Base-by-base conservation (phyloP, 352 stramenopile genomes). In the Phytopythium oedochilum region DNA sequence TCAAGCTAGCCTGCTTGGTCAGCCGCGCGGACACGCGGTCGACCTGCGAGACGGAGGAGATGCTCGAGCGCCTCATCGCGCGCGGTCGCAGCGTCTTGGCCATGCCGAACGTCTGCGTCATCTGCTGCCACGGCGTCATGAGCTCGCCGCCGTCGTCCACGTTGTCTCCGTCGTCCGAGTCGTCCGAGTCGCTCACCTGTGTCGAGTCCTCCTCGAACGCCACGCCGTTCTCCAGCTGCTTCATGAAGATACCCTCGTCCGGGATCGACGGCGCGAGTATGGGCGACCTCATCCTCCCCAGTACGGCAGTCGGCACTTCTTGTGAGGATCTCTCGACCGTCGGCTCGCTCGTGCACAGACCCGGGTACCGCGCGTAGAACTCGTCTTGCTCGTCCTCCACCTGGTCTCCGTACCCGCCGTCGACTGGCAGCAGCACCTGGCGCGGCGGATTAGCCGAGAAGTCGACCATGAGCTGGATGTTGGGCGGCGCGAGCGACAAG, bases 61-160 rank as follows among this genome's bases (percentile, higher is more conserved):
- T 59, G 22, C 78, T 91, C 1, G 78, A 88, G 12, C 81, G 66
- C 11, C 76, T 64, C n/a, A 64, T 63, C 2, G 68, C 72, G 18
- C 69, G 64, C 38, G 63, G 60, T 18, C 59, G 55, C 5, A 70
- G 59, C 14, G 38, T 50, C 46, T 83, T 82, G n/a, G 66, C 66
- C 70, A 92, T 92, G 28, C 82, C 79, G 34, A 92, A 89, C 7
- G 79, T 92, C 40, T 89, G 80, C 2, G 82, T 92, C 79, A 92
- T 92, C 60, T 92, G 82, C 46, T 92, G 82, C 82, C 82, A 92
- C 18, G 80, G 82, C 1, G 82, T 90, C 76, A 92, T 87, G 26
- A 59, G 81, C 69, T 87, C 83, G 38, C 89, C 80, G 56, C 87
- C 80, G 28, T 92, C 82, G 26, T 75, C 88, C 25, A 57, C 80